Evolutionary conservation across 1,139 yeast genomes (phyloP), one percentile per base, ranked within the genome.

Genomic region (Nakaseomyces kungkrabaensis): DNA sequence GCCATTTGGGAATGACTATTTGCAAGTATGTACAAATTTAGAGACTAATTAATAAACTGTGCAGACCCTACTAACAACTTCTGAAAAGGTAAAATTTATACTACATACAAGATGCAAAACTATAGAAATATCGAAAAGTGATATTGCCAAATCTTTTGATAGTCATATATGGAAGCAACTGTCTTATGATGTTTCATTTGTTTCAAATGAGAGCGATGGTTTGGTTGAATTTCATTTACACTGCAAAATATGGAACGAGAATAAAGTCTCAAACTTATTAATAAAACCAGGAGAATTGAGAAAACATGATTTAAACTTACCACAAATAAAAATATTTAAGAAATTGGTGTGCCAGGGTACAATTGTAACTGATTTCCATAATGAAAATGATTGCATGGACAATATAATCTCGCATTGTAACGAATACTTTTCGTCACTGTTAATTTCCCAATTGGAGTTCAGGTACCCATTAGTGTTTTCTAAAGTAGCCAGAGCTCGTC

Each of bases 371-470:
- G 31, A 38, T 38, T 8, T 38, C 31, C 7, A 5, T 5, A 11
- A 38, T 25, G 32, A 38, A 26, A 25, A 8, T 4, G 27, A 10
- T n/a, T 25, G 5, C 31, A 11, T 17, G 8, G 5, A 24, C 6
- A 24, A 26, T 25, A 8, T 38, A 10, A 11, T 27, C 17, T 38
- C 44, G 25, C 48, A 46, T 46, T 37, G 37, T 38, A 38, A 46
- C 45, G 63, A 61, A 34, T 63, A 52, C 49, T 38, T 62, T 29
- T 44, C 55, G 4, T 62, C 66, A 2, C 49, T 63, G 37, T 36
- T 63, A 26, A 22, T 61, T 4, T 62, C 67, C 1, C 66, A 61
- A 43, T 48, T 63, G 26, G 68, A 63, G 46, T 60, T 61, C 34
- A 54, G 54, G 33, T 59, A 53, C 41, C 67, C 68, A 10, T 43